Evolutionary conservation across 2,329 filamentous ascomycete species (phyloP).

Genomic region (Exophiala sp.): DNA sequence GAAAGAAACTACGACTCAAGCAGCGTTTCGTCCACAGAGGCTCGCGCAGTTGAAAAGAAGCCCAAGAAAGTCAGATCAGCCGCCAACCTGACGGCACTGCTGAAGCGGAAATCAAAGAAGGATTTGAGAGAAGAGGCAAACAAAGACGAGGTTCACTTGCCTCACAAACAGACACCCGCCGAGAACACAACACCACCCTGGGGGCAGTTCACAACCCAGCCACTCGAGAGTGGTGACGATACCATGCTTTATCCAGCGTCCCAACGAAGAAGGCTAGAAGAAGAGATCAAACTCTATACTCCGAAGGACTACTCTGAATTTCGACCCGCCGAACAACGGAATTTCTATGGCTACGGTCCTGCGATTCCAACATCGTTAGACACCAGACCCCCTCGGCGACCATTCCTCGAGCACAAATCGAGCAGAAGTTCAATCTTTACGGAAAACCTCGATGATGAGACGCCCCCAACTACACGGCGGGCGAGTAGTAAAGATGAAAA

Average conservation of each 20-base stretch:
- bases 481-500: constrained; percentile 20
- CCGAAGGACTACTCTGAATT: constrained; percentile 47
- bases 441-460: constrained; percentile 30
- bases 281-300: constrained; percentile 55
- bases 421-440: constrained; percentile 30
- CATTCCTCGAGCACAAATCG: constrained; percentile 29
- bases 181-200: constrained; percentile 64
- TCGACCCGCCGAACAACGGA: constrained; percentile 56
- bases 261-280: constrained; percentile 42
- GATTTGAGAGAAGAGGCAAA: constrained; percentile 57
- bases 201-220: constrained; percentile 59
- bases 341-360: constrained; percentile 52
- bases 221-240: constrained; percentile 32
- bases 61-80: constrained; percentile 73
- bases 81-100: constrained; percentile 70
- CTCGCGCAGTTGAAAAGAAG: constrained; percentile 37
- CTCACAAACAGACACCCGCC: constrained; percentile 7
- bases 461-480: constrained; percentile 15
- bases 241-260: constrained; percentile 43
- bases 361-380: constrained; percentile 36
- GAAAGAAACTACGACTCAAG: constrained; percentile 39
- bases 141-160: constrained; percentile 68
- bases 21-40: constrained; percentile 32
- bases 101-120: constrained; percentile 69
- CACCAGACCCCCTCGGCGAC: constrained; percentile 40